Conservation (phyloP, 306 rosid species). For the Cucurbita ficifolia region DNA sequence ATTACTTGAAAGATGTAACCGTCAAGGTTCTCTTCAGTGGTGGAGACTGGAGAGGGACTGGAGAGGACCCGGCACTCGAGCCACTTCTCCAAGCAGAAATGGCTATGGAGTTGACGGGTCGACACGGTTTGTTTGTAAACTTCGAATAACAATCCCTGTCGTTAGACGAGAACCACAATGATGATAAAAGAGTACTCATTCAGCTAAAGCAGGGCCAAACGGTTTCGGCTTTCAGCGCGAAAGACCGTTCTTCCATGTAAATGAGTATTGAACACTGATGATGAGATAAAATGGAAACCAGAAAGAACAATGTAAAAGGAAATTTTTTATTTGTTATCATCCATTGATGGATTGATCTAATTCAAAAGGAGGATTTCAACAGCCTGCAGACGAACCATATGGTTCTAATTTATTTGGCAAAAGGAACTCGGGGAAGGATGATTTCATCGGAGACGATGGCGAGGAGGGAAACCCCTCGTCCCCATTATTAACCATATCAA, state of each 20-base stretch:
- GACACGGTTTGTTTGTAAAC: background rate
- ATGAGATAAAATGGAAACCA: background rate
- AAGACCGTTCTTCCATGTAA: background rate
- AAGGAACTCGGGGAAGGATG: background rate
- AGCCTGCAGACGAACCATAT: background rate
- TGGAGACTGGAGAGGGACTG: background rate
- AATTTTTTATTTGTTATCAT: background rate
- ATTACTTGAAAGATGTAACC: background rate
- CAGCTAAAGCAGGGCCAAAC: background rate
- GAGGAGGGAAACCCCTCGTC: background rate
- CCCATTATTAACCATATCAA: background rate
- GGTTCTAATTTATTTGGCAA: slow-evolving; percentile 1
- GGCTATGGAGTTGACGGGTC: background rate
- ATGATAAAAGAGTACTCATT: background rate
- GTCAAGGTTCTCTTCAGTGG: background rate
- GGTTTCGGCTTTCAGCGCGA: background rate
- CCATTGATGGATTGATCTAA: background rate
- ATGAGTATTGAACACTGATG: background rate
- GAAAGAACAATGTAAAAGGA: background rate
- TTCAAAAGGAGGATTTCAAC: background rate
- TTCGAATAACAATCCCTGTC: background rate
- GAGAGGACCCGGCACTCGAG: background rate
- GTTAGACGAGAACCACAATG: background rate
- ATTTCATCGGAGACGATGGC: background rate
- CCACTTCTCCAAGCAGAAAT: background rate